Conservation (phyloP, 2,329 filamentous ascomycete genomes). For the Sclerotinia borealis region DNA sequence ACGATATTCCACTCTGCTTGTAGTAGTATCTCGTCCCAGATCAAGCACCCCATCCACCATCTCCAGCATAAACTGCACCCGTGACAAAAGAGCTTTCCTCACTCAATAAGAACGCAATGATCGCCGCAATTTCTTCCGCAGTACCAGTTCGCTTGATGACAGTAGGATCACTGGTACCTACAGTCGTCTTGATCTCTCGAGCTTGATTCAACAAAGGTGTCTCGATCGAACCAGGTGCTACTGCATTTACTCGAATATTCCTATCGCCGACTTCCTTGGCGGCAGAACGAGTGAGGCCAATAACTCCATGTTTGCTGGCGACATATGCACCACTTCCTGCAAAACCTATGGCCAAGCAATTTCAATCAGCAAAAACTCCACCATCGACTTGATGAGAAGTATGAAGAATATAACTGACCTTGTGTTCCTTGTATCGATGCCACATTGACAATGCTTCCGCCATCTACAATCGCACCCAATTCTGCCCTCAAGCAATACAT, state of each 20-base stretch:
- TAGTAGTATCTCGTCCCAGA: accelerated
- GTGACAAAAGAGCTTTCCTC: slow-evolving; percentile 27
- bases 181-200: slow-evolving; percentile 15
- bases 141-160: slow-evolving; percentile 40
- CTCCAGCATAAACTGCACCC: slow-evolving; percentile 26
- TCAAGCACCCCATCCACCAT: slow-evolving; percentile 29
- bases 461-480: slow-evolving; percentile 36
- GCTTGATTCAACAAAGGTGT: slow-evolving; percentile 42
- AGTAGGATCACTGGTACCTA: slow-evolving; percentile 33
- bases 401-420: slow-evolving; percentile 28
- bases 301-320: slow-evolving; percentile 36
- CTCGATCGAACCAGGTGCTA: slow-evolving; percentile 39
- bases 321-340: slow-evolving; percentile 28
- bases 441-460: slow-evolving; percentile 36
- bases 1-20: neutral
- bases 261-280: slow-evolving; percentile 16
- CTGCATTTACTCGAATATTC: slow-evolving; percentile 36
- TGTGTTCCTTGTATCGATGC: slow-evolving; percentile 45
- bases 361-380: slow-evolving; percentile 19
- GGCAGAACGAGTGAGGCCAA: slow-evolving; percentile 36
- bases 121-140: slow-evolving; percentile 39
- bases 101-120: slow-evolving; percentile 43
- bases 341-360: slow-evolving; percentile 28
- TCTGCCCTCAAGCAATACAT: slow-evolving; percentile 37
- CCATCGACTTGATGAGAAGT: neutral